These are phyloP conservation scores for Candida coleopterorum DNA, from an alignment of 805 yeast genomes.

Conservation along the genomic window DNA sequence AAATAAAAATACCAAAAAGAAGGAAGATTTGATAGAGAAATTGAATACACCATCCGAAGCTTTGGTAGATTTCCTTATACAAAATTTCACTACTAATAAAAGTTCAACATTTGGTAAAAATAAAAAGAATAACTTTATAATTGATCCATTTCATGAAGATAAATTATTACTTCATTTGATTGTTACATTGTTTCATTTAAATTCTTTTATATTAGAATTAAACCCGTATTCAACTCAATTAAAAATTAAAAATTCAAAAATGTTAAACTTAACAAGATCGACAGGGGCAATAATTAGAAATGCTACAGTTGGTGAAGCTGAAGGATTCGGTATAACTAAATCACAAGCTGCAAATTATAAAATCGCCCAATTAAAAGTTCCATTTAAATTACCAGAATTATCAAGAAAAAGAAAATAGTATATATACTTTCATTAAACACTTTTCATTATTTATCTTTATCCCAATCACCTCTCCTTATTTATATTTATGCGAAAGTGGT, in stretches of 20 bases:
- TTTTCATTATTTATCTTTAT: no score
- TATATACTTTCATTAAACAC: no score
- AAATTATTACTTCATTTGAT: constrained; percentile 76
- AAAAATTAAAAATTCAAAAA: constrained; percentile 69
- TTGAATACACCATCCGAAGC: constrained; percentile 69
- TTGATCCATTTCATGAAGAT: constrained; percentile 88
- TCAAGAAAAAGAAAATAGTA: constrained; percentile 42
- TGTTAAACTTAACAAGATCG: constrained; percentile 65
- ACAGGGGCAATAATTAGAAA: constrained; percentile 78
- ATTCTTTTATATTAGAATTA: constrained; percentile 68
- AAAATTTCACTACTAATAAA: constrained; percentile 63
- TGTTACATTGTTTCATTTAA: constrained; percentile 68
- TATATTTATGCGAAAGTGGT: no score
- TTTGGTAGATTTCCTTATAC: constrained; percentile 66
- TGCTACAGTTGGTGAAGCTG: constrained; percentile 70
- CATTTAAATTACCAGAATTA: constrained; percentile 84
- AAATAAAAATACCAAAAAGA: constrained; percentile 58
- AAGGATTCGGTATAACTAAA: constrained; percentile 64
- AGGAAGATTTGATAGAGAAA: constrained; percentile 55
- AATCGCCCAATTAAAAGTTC: constrained; percentile 80
- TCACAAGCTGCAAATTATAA: constrained; percentile 59
- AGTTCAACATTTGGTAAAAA: constrained; percentile 69
- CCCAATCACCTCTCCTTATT: no score
- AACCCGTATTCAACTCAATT: constrained; percentile 83
- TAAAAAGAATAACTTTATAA: constrained; percentile 65